Evolutionary conservation across 2,329 filamentous ascomycete genomes (phyloP), one percentile per base, ranked within the genome.

Genomic region (Penicillium concentricum): DNA sequence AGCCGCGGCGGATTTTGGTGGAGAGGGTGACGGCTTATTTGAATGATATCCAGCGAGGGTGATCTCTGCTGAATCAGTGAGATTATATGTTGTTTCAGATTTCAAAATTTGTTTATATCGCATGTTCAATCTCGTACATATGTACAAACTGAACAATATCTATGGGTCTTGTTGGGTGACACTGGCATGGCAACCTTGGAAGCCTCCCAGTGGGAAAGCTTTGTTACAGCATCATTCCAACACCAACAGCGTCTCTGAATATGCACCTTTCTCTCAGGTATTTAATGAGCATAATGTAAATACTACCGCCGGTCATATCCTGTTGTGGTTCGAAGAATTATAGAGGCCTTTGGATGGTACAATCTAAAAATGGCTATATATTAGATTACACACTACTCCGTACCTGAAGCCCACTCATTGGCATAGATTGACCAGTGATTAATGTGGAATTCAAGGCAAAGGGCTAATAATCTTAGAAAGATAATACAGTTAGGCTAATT

Each of bases 11-110:
- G 75, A 83, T 47, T 59, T 67, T 87, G 53, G 76, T 83, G 12
- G 66, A 69, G 44, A 78, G 81, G 58, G 81, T 87, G 2, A 62
- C 76, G 5, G 73, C 73, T 1, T 87, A 84, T 64, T 63, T 85
- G 60, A 66, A 69, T n/a, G 59, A 65, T 50, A 49, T 65, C 39
- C 44, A 63, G 38, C 61, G 48, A 13, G 39, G 49, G 5, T 64
- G 38, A 60, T 44, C 16, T 34, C 15, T 16, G 22, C 16, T 45
- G 8, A 6, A n/a, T 5, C 7, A 3, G 5, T 42, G 16, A 18
- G 26, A 16, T 26, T 16, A 5, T 43, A 37, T 43, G 10, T 51
- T 24, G 2, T 10, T 30, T 39, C 2, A 15, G n/a, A 5, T 2
- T n/a, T 48, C 4, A 45, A 34, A 44, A 39, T 18, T 24, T 51